Evolutionary conservation across 805 yeast species (phyloP), one percentile per base, ranked within the genome.

Genomic region (Metschnikowia amazonensis): DNA sequence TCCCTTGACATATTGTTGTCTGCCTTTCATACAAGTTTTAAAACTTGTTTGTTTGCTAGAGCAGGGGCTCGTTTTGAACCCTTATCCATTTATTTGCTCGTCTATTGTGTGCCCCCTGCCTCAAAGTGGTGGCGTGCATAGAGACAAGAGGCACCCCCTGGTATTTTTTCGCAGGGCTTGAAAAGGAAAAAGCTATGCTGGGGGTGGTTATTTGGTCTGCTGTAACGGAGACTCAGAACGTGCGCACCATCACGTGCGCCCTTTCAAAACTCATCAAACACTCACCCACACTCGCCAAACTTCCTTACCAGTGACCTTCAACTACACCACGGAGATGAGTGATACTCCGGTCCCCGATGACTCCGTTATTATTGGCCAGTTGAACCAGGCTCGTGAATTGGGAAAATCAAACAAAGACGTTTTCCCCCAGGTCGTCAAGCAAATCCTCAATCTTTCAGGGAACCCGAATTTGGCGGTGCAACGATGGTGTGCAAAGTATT

Each of bases 391-490:
- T 10, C 60, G 63, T 25, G 57, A 59, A 20, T 56, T 66, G 40
- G 74, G 74, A 4, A 57, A 63, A 32, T 47, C 63, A 17, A 60
- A 57, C 41, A 54, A 53, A 5, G 62, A 58, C 27, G 59, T 65
- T n/a, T 65, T 67, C 48, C 69, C 72, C 5, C 73, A 67, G 50
- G 74, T 71, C 29, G 60, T 74, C n/a, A 69, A 74, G 34, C 75
- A 70, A 42, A 66, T 72, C 39, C 59, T 72, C 39, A 66, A 65
- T 44, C 66, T 71, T 48, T 60, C 61, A 23, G 57, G 57, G 27
- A 65, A 67, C 52, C 68, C 69, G 7, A 69, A 67, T 40, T 38
- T 59, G 18, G 47, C 50, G 13, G 62, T 73, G 23, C 69, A 70
- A 50, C 45, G 55, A 41, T 73, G 77, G 77, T 69, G 75, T 51